Base-by-base conservation (phyloP, 768 basidiomycete species). In the Chlorophyllum brunneum region DNA sequence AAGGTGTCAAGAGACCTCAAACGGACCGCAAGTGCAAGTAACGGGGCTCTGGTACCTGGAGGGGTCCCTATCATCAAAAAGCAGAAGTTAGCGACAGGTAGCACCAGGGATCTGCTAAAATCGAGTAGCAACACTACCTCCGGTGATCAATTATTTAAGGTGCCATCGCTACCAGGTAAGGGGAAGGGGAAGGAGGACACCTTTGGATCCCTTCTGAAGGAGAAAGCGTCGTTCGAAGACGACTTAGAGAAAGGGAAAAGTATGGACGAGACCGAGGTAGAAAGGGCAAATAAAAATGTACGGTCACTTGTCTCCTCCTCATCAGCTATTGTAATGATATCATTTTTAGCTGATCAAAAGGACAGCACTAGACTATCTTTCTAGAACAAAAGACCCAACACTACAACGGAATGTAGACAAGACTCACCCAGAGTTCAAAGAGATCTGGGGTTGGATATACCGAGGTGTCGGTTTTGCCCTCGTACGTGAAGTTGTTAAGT, bases 221-320 rank as follows among this genome's bases (percentile, higher is more conserved):
- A 4, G 51, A 54, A 22, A 54, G 57, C 41, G 51, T 48, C 44
- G 29, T 42, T 55, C 39, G 24, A 51, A 37, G 45, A 47, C 20
- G 49, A 30, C 31, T 49, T 52, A 33, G 48, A 44, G 43, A 71
- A 71, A 39, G 65, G 63, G 16, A 73, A 67, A 52, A 65, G 64
- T 48, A 59, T 54, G 44, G 60, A 45, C 15, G 59, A 54, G 7
- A 63, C 61, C 13, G 56, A 56, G 22, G 59, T 79, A 36, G 85
- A 87, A 67, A 77, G 71, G 58, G 69, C 73, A 4, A 88, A 86
- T 61, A 87, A 83, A 64, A 75, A 74, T 55, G 86, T 86, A 56
- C 4, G 59, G 75, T 65, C 16, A 16, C 13, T 51, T 36, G 27
- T 48, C 34, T 39, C 46, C 36, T 23, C 36, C 40, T 45, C 26